phyloP scores from a whole-genome alignment of 2,329 filamentous ascomycete species.

The Ceratocystiopsis sp. region DNA sequence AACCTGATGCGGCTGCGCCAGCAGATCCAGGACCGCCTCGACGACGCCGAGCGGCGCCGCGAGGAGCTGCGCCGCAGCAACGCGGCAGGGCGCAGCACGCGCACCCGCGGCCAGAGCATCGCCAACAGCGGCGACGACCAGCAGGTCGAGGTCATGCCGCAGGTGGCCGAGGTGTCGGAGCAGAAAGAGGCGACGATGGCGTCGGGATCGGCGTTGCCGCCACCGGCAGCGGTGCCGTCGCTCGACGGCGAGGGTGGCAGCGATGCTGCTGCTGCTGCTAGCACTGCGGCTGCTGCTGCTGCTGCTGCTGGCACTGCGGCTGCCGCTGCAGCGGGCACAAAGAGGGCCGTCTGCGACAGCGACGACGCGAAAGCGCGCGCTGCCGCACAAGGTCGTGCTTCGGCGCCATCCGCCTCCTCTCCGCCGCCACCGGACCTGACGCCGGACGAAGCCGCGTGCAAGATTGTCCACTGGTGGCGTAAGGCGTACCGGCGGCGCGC shows the following conservation, averaged over 20 bases:
- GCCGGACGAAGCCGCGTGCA: constrained; percentile 40
- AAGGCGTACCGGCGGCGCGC: constrained; percentile 37
- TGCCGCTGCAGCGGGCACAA: too few relatives aligned
- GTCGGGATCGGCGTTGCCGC: background rate
- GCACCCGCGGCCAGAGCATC: constrained; percentile 35
- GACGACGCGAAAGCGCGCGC: too few relatives aligned
- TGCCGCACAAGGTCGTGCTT: too few relatives aligned
- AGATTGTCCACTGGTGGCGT: constrained; percentile 57
- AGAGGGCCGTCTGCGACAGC: background rate
- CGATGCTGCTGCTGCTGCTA: too few relatives aligned
- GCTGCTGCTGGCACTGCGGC: too few relatives aligned
- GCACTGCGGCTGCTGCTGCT: too few relatives aligned
- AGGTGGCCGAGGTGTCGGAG: constrained; percentile 32
- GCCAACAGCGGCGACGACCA: constrained; percentile 34
- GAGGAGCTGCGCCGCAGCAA: constrained; percentile 44
- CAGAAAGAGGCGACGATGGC: constrained; percentile 23
- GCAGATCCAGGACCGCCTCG: constrained; percentile 61
- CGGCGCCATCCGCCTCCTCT: constrained; percentile 10
- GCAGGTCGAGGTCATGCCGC: constrained; percentile 28
- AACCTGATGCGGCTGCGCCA: constrained; percentile 51
- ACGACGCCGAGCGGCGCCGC: constrained; percentile 57
- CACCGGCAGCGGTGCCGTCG: background rate
- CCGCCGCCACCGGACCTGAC: constrained; percentile 8
- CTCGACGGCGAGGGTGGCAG: background rate
- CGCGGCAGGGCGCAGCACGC: constrained; percentile 27